phyloP scores from a whole-genome alignment of 1,284 basidiomycete genomes.

The Ceratobasidium theobromae region DNA sequence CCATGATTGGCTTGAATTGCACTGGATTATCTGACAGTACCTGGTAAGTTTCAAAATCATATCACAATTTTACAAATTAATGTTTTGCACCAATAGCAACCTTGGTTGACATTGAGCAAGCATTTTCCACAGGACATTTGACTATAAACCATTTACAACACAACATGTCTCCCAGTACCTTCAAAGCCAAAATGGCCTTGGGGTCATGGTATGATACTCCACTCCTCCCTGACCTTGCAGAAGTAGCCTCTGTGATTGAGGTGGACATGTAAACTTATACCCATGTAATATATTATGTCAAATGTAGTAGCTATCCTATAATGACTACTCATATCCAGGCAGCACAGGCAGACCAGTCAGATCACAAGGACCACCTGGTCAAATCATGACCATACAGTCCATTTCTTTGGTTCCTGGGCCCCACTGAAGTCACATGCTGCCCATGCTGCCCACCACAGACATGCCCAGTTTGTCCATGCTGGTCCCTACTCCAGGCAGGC shows the following conservation, averaged over 20 bases:
- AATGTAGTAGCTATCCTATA: too few species aligned
- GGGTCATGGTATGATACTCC: background rate
- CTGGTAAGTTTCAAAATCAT: background rate
- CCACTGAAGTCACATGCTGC: too few species aligned
- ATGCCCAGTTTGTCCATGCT: too few species aligned
- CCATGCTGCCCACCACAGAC: too few species aligned
- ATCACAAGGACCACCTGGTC: too few species aligned
- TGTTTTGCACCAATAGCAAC: background rate
- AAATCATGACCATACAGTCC: too few species aligned
- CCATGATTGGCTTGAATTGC: background rate
- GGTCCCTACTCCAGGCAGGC: too few species aligned
- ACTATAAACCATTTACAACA: background rate
- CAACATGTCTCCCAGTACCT: background rate
- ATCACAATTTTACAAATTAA: background rate
- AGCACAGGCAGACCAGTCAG: too few species aligned
- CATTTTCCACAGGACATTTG: background rate
- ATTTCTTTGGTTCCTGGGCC: too few species aligned
- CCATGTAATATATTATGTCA: too few species aligned
- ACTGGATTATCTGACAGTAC: background rate
- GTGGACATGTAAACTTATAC: background rate
- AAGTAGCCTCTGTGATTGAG: background rate
- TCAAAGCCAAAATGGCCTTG: constrained; percentile 1
- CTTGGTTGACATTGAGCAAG: background rate
- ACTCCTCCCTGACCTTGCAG: background rate
- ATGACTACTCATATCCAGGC: too few species aligned